These are phyloP conservation scores for Iberis pinnata DNA, from an alignment of 345 rosid species.

Conservation along the genomic window DNA sequence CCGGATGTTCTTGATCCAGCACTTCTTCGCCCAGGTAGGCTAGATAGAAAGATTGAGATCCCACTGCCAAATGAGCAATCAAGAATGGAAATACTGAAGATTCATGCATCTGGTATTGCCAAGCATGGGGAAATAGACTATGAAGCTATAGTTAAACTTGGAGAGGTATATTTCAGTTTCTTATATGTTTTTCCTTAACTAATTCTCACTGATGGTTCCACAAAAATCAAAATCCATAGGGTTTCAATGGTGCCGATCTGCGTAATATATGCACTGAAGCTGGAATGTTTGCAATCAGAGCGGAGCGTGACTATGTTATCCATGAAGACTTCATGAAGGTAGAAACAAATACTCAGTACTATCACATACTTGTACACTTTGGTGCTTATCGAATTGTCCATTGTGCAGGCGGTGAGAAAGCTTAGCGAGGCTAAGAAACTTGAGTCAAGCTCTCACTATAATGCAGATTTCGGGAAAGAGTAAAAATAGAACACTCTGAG, in stretches of 20 bases:
- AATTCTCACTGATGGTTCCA: background rate
- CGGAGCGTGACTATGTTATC: slow-evolving; percentile 89
- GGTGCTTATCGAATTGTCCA: background rate
- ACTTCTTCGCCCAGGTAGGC: slow-evolving; percentile 91
- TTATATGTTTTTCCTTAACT: background rate
- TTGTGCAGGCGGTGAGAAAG: slow-evolving; percentile 86
- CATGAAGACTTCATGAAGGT: slow-evolving; percentile 99
- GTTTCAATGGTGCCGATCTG: slow-evolving; percentile 93
- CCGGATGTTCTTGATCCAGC: slow-evolving; percentile 98
- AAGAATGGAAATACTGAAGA: slow-evolving; percentile 90
- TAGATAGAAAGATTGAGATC: slow-evolving; percentile 90
- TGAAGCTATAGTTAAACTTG: slow-evolving; percentile 89
- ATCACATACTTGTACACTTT: background rate
- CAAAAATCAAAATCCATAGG: no score
- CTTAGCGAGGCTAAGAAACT: slow-evolving; percentile 91
- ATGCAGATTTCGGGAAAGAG: slow-evolving; percentile 82
- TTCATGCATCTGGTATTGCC: slow-evolving; percentile 88
- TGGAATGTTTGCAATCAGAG: slow-evolving; percentile 92
- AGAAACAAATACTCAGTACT: no score
- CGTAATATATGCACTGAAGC: slow-evolving; percentile 95
- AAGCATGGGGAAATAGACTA: slow-evolving; percentile 93
- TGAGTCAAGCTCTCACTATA: slow-evolving; percentile 86
- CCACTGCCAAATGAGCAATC: slow-evolving; percentile 96
- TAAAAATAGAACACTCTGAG: no score
- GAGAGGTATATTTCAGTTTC: slow-evolving; percentile 51